Conservation (phyloP, 2,329 filamentous ascomycete species). For the Sporothrix luriei region DNA sequence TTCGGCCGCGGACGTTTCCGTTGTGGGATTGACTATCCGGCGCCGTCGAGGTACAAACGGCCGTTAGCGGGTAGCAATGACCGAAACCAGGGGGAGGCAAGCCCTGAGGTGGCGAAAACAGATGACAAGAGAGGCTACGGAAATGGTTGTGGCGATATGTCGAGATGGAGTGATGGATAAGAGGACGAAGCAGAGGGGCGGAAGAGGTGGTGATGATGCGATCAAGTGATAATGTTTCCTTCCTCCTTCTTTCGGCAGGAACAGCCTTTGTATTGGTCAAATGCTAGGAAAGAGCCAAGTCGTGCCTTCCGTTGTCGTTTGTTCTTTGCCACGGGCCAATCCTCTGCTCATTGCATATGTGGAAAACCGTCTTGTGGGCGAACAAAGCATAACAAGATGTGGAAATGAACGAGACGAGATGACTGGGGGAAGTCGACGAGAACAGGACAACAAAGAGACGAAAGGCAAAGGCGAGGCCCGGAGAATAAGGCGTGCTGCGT, state of each 20-base stretch:
- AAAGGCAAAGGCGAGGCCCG: background rate
- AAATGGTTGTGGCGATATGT: slow-evolving; percentile 15
- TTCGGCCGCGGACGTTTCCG: slow-evolving; percentile 5
- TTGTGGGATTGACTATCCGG: background rate
- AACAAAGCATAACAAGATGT: background rate
- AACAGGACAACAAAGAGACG: slow-evolving; percentile 2
- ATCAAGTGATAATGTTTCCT: background rate
- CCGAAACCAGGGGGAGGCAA: slow-evolving; percentile 20
- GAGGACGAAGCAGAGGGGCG: background rate
- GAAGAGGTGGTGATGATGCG: slow-evolving; percentile 14
- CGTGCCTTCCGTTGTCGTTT: slow-evolving; percentile 31
- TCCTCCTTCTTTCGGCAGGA: slow-evolving; percentile 18
- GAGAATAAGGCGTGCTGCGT: slow-evolving; percentile 17
- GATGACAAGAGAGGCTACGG: background rate
- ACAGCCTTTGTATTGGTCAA: slow-evolving; percentile 7
- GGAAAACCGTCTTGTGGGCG: slow-evolving; percentile 19
- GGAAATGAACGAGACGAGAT: background rate
- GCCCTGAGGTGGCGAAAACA: slow-evolving; percentile 8
- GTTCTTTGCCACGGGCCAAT: slow-evolving; percentile 29
- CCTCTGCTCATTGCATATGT: slow-evolving; percentile 9
- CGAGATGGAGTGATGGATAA: slow-evolving; percentile 1
- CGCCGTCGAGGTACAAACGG: slow-evolving; percentile 18
- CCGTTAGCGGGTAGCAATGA: background rate
- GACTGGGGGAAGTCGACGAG: slow-evolving; percentile 14
- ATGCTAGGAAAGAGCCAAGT: slow-evolving; percentile 13